These are phyloP conservation scores for Caloboletus firmus DNA, from an alignment of 1,284 basidiomycete genomes.

Conservation along the genomic window DNA sequence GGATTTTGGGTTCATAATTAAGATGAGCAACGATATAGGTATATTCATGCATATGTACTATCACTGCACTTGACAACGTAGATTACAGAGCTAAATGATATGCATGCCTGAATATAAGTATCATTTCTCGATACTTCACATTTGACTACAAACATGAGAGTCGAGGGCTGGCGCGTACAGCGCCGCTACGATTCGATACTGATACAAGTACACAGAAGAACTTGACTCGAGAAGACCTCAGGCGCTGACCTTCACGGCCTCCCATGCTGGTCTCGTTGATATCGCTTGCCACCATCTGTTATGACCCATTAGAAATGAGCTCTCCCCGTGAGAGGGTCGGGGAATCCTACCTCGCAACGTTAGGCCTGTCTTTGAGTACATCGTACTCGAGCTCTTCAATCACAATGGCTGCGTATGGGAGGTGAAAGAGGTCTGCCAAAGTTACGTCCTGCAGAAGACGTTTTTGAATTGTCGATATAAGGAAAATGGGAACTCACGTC, in stretches of 20 bases:
- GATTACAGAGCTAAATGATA: too few relatives aligned
- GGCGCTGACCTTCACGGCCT: slow-evolving; percentile 36
- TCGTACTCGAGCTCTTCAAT: slow-evolving; percentile 28
- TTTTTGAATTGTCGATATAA: neutral
- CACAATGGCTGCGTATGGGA: slow-evolving; percentile 46
- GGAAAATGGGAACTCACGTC: slow-evolving; percentile 19
- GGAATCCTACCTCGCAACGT: slow-evolving; percentile 28
- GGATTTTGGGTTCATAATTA: too few relatives aligned
- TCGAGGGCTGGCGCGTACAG: too few relatives aligned
- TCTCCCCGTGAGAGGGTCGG: neutral
- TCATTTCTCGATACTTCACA: too few relatives aligned
- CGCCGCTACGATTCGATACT: too few relatives aligned
- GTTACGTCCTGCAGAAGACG: slow-evolving; percentile 40
- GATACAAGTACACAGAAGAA: slow-evolving; percentile 1
- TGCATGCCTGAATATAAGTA: too few relatives aligned
- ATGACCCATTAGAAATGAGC: neutral
- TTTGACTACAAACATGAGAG: too few relatives aligned
- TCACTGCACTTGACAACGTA: too few relatives aligned
- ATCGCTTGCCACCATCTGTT: slow-evolving; percentile 41
- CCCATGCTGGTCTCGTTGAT: slow-evolving; percentile 39
- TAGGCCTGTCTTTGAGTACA: slow-evolving; percentile 26
- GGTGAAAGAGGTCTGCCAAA: slow-evolving; percentile 58
- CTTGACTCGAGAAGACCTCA: slow-evolving; percentile 1
- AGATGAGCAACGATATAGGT: too few relatives aligned
- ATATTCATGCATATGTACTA: too few relatives aligned